Base-by-base conservation (phyloP, 139 green algal species). In the Parachlorella kessleri region DNA sequence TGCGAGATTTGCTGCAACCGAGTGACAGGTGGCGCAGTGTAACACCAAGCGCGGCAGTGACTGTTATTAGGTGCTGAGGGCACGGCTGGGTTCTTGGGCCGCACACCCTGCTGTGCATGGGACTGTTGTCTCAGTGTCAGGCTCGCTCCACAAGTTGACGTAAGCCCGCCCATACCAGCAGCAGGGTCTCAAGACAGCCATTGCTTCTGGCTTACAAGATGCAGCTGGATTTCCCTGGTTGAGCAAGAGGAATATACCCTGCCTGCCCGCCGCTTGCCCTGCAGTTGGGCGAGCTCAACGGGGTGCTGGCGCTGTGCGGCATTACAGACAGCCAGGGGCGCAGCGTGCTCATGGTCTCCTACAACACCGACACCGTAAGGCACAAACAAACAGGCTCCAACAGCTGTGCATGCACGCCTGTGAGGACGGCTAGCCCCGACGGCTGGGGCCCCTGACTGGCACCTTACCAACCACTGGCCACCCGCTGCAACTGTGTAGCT, bases 291-390 rank as follows among this genome's bases (percentile, higher is more conserved):
- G 30, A 33, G 65, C 74, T 84, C 48, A 65, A 70, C 40, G 87
- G 84, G 38, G 80, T 90, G 38, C 82, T 93, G 40, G 78, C 80
- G 6, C 70, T 92, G 39, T 73, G 55, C 24, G 88, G 88, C n/a
- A 70, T 85, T 3, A 39, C 78, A 6, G 90, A 94, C 39, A 7
- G 41, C 10, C 66, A 69, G 69, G 73, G 81, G 33, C 78, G 80
- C 33, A 77, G 85, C 14, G 82, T 94, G 41, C 69, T 93, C 55
- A 77, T 92, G 72, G 80, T 75, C 9, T 86, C 81, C 26, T 90
- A 94, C 80, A 90, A 87, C 14, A 72, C 76, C 10, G 90, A 94
- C 48, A 59, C 21, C 14, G 48, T 59, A 18, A 14, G 48, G n/a
- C n/a, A n/a, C n/a, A n/a, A n/a, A n/a, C n/a, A n/a, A n/a, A n/a